Percentiles rank a stretch among this genome's conserved stretches.
phyloP scores from a whole-genome alignment of 2,329 filamentous ascomycete species.

The Hymenoscyphus fructigenus region DNA sequence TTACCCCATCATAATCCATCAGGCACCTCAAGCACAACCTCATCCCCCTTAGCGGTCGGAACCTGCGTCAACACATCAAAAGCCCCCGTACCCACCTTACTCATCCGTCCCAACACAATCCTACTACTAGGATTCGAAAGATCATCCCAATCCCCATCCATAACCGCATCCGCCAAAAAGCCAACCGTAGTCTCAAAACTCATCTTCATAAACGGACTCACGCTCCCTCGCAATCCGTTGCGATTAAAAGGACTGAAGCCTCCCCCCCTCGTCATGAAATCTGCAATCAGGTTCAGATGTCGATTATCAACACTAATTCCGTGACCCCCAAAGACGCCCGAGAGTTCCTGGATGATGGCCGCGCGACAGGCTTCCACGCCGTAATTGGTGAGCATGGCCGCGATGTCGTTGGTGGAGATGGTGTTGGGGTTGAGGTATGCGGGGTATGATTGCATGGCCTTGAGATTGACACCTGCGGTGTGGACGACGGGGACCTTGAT shows the following conservation, averaged over 20 bases:
- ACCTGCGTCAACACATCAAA: constrained; percentile 61
- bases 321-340: constrained; percentile 83
- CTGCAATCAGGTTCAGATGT: constrained; percentile 92
- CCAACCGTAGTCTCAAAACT: constrained; percentile 96
- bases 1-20: background rate
- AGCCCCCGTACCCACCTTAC: constrained; percentile 82
- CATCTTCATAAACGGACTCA: constrained; percentile 97
- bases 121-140: constrained; percentile 80
- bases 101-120: constrained; percentile 82
- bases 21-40: background rate
- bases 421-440: constrained; percentile 83
- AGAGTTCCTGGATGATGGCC: constrained; percentile 84
- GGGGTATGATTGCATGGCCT: constrained; percentile 85
- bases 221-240: constrained; percentile 79
- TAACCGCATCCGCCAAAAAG: constrained; percentile 88
- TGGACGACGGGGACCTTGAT: constrained; percentile 60
- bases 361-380: constrained; percentile 90
- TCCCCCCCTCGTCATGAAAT: constrained; percentile 95
- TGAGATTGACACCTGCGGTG: constrained; percentile 82
- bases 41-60: background rate
- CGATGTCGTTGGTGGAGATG: constrained; percentile 90
- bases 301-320: constrained; percentile 89
- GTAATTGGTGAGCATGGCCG: constrained; percentile 78
- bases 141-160: constrained; percentile 89
- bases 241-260: constrained; percentile 90